A percentile compares a stretch with the other conserved stretches of the same genome.
These are phyloP conservation scores for Quercus robur DNA, from an alignment of 306 rosid species.

Conservation along the genomic window DNA sequence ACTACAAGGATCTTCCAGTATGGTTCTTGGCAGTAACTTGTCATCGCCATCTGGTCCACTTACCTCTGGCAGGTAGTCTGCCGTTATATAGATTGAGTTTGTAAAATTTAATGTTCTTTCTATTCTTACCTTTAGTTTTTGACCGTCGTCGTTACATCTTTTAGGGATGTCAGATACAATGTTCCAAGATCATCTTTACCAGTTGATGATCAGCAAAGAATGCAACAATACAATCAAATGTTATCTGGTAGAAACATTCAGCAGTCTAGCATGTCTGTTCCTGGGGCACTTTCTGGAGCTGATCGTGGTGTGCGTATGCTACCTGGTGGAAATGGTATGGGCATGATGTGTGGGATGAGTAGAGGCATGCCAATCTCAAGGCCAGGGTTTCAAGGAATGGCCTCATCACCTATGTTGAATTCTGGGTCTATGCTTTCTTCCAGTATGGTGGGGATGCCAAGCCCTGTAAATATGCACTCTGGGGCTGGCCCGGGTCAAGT, in stretches of 20 bases:
- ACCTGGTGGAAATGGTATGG: slow-evolving; percentile 81
- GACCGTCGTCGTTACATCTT: neutral
- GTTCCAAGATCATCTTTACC: slow-evolving; percentile 68
- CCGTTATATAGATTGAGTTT: slow-evolving; percentile 17
- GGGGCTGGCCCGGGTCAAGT: slow-evolving; percentile 81
- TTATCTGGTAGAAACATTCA: slow-evolving; percentile 67
- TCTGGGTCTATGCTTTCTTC: slow-evolving; percentile 82
- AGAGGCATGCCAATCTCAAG: slow-evolving; percentile 70
- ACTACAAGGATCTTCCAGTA: slow-evolving; percentile 70
- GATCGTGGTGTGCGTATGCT: slow-evolving; percentile 87
- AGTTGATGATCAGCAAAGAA: slow-evolving; percentile 90
- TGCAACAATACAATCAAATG: slow-evolving; percentile 80
- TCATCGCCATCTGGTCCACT: slow-evolving; percentile 59
- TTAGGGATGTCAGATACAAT: slow-evolving; percentile 75
- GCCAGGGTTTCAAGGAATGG: slow-evolving; percentile 84
- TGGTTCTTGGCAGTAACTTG: slow-evolving; percentile 60
- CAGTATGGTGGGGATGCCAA: slow-evolving; percentile 77
- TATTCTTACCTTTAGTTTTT: neutral
- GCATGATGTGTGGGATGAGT: slow-evolving; percentile 80
- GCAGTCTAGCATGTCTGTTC: slow-evolving; percentile 63
- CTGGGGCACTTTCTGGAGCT: slow-evolving; percentile 72
- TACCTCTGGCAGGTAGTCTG: slow-evolving; percentile 57
- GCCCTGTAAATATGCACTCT: slow-evolving; percentile 74
- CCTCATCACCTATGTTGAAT: slow-evolving; percentile 67
- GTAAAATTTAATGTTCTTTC: neutral